Conservation (phyloP, 2,329 filamentous ascomycete genomes). For the Eurotiales sp. region DNA sequence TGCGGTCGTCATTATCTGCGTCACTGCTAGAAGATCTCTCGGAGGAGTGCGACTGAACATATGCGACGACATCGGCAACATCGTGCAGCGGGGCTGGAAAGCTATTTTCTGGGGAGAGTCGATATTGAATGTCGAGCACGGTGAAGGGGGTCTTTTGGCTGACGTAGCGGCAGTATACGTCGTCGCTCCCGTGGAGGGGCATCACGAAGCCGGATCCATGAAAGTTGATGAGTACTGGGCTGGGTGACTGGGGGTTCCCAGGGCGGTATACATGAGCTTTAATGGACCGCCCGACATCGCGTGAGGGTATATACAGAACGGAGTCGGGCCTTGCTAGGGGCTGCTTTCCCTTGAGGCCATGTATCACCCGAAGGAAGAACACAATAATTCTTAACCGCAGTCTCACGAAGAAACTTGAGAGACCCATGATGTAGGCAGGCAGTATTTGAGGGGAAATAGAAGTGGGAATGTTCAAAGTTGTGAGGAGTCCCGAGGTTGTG, state of each 20-base stretch:
- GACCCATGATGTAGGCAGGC: too few relatives aligned
- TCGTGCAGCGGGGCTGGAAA: constrained; percentile 38
- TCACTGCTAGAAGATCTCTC: too few relatives aligned
- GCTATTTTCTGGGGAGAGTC: constrained; percentile 35
- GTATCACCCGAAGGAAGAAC: constrained; percentile 2
- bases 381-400: constrained; percentile 7
- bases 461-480: too few relatives aligned
- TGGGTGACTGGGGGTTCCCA: not conserved
- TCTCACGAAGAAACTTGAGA: too few relatives aligned
- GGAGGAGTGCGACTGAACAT: constrained; percentile 27
- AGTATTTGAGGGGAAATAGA: too few relatives aligned
- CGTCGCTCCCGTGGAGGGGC: constrained; percentile 25
- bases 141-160: constrained; percentile 21
- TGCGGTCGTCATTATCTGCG: too few relatives aligned
- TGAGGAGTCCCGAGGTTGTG: too few relatives aligned
- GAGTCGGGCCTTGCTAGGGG: constrained; percentile 23
- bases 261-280: constrained; percentile 24
- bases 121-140: constrained; percentile 37
- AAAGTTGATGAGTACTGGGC: constrained; percentile 28
- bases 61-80: constrained; percentile 31
- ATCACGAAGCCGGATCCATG: constrained; percentile 30
- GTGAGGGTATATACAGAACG: constrained; percentile 27
- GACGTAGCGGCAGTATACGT: constrained; percentile 25
- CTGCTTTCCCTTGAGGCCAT: not conserved
- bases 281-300: constrained; percentile 25